phyloP scores from a whole-genome alignment of 2,329 filamentous ascomycete genomes.

The Aspergillus felis region DNA sequence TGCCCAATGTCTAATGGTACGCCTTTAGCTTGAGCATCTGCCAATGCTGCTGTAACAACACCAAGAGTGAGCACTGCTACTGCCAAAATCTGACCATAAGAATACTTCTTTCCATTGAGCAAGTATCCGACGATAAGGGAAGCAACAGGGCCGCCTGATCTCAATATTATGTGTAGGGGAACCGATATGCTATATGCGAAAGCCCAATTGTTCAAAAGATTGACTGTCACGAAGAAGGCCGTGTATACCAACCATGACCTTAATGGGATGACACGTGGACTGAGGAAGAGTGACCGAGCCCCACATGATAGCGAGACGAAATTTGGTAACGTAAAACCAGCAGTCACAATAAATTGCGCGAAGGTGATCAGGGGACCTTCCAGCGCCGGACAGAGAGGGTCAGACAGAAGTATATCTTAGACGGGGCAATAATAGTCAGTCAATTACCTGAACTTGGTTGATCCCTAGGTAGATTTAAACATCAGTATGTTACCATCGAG shows the following conservation, averaged over 20 bases:
- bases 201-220: slow-evolving; percentile 94
- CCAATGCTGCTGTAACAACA: slow-evolving; percentile 83
- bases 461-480: slow-evolving; percentile 52
- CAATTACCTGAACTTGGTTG: slow-evolving; percentile 74
- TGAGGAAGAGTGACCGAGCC: slow-evolving; percentile 67
- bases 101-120: slow-evolving; percentile 75
- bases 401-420: not conserved
- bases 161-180: slow-evolving; percentile 91
- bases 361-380: slow-evolving; percentile 81
- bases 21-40: slow-evolving; percentile 79
- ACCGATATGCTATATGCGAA: slow-evolving; percentile 97
- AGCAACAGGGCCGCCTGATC: slow-evolving; percentile 91
- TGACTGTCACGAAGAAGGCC: slow-evolving; percentile 85
- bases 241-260: slow-evolving; percentile 86
- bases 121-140: slow-evolving; percentile 89
- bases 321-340: slow-evolving; percentile 70
- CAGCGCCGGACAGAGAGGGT: not conserved
- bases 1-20: slow-evolving; percentile 36
- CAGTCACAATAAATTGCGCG: slow-evolving; percentile 81
- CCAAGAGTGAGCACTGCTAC: slow-evolving; percentile 81
- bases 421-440: not conserved
- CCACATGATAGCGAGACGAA: slow-evolving; percentile 62
- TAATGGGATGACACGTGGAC: slow-evolving; percentile 74
- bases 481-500: slow-evolving; percentile 10
- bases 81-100: slow-evolving; percentile 71